Percentiles rank a stretch among this genome's conserved stretches.
Conservation (phyloP, 192 early-diverging fungal species). For the Chytriomyces sp. region DNA sequence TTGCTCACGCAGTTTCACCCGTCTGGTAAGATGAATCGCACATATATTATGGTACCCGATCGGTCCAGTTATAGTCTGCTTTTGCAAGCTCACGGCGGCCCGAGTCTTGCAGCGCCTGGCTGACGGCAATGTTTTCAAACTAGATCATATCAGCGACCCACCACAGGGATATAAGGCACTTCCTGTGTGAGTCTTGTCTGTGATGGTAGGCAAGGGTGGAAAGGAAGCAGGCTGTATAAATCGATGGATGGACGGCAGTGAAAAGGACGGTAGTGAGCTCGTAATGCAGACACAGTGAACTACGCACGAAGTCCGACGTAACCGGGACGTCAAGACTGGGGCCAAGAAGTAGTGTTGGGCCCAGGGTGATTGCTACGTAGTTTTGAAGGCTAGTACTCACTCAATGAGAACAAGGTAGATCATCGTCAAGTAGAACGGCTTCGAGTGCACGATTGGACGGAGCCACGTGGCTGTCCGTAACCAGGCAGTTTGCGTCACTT, state of each 20-base stretch:
- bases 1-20: background rate
- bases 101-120: background rate
- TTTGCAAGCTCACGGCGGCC: slow-evolving; percentile 13
- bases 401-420: background rate
- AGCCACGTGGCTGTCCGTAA: too few relatives aligned
- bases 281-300: too few relatives aligned
- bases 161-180: slow-evolving; percentile 1
- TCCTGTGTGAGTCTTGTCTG: background rate
- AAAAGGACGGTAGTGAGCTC: too few relatives aligned
- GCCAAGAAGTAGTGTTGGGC: background rate
- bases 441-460: background rate
- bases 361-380: background rate
- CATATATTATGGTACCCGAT: slow-evolving; percentile 2
- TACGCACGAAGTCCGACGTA: too few relatives aligned
- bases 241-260: too few relatives aligned
- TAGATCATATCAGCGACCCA: slow-evolving; percentile 9
- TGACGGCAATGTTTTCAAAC: slow-evolving; percentile 18
- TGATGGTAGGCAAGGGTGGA: background rate
- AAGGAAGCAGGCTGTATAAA: background rate
- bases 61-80: slow-evolving; percentile 12
- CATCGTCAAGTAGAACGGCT: background rate
- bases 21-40: slow-evolving; percentile 14
- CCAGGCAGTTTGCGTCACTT: background rate
- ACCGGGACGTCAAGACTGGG: background rate
- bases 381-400: background rate